phyloP scores from a whole-genome alignment of 805 yeast genomes.

The Grigorovia yakushimaensis region DNA sequence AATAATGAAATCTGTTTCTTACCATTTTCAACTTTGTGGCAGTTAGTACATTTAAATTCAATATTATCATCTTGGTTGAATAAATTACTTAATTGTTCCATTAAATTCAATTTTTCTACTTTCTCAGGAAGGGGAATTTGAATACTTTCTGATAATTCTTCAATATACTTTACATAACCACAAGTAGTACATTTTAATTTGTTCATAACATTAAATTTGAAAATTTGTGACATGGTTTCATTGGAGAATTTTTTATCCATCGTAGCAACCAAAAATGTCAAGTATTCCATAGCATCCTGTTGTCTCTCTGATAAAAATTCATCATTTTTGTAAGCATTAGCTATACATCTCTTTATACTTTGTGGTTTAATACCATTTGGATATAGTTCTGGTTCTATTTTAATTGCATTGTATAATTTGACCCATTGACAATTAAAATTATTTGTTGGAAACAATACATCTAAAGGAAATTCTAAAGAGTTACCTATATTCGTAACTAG shows the following conservation, averaged over 20 bases:
- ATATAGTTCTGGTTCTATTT: slow-evolving; percentile 37
- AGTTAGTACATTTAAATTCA: slow-evolving; percentile 54
- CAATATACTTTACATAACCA: slow-evolving; percentile 45
- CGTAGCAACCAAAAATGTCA: slow-evolving; percentile 54
- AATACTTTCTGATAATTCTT: slow-evolving; percentile 52
- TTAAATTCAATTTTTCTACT: slow-evolving; percentile 31
- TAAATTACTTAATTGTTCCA: slow-evolving; percentile 40
- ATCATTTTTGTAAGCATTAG: slow-evolving; percentile 65
- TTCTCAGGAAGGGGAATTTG: slow-evolving; percentile 42
- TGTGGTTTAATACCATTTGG: slow-evolving; percentile 73
- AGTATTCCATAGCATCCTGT: slow-evolving; percentile 92
- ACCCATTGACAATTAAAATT: slow-evolving; percentile 67
- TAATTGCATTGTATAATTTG: slow-evolving; percentile 71
- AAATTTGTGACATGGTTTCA: slow-evolving; percentile 6
- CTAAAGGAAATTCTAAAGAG: slow-evolving; percentile 28
- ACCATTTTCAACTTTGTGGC: slow-evolving; percentile 30
- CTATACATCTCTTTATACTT: slow-evolving; percentile 66
- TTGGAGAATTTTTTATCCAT: slow-evolving; percentile 36
- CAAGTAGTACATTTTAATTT: slow-evolving; percentile 50
- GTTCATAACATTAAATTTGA: slow-evolving; percentile 46
- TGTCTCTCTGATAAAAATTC: slow-evolving; percentile 85
- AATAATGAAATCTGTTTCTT: slow-evolving; percentile 19
- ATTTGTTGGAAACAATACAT: slow-evolving; percentile 43
- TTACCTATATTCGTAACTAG: slow-evolving; percentile 22
- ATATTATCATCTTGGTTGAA: slow-evolving; percentile 43